Conservation (phyloP, 2,329 filamentous ascomycete genomes). For the Clonostachys rosea region DNA sequence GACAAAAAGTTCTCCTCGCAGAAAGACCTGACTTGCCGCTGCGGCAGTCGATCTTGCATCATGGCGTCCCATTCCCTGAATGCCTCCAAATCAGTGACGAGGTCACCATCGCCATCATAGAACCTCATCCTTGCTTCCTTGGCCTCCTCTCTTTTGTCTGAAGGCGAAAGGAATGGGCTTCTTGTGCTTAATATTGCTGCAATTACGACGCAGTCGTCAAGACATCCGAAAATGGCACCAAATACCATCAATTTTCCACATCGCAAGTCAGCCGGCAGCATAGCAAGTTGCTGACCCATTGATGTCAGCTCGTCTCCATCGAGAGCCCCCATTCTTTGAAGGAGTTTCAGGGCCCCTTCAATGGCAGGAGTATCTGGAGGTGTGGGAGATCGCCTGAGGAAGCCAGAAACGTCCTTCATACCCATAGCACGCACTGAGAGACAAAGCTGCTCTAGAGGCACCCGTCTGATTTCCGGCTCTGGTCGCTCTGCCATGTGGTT, state of each 20-base stretch:
- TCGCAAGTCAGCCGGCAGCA: slow-evolving; percentile 89
- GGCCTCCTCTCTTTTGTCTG: slow-evolving; percentile 77
- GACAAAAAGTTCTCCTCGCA: slow-evolving; percentile 85
- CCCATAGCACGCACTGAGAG: slow-evolving; percentile 95
- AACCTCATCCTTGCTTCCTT: slow-evolving; percentile 74
- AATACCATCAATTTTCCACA: slow-evolving; percentile 96
- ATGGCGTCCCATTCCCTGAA: slow-evolving; percentile 79
- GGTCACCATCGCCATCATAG: slow-evolving; percentile 73
- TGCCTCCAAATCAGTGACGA: slow-evolving; percentile 81
- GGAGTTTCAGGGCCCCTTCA: slow-evolving; percentile 73
- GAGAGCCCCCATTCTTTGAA: slow-evolving; percentile 83
- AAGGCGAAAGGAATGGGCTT: slow-evolving; percentile 81
- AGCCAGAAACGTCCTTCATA: slow-evolving; percentile 72
- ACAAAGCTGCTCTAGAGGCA: slow-evolving; percentile 91
- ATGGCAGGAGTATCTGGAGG: slow-evolving; percentile 84
- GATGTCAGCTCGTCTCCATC: slow-evolving; percentile 85
- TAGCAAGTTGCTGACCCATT: slow-evolving; percentile 85
- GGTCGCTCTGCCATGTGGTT: slow-evolving; percentile 78
- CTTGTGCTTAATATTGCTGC: slow-evolving; percentile 87
- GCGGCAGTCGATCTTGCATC: slow-evolving; percentile 50
- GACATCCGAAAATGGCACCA: slow-evolving; percentile 86
- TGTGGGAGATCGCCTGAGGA: slow-evolving; percentile 82
- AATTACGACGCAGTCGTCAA: slow-evolving; percentile 84
- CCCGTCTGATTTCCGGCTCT: slow-evolving; percentile 88
- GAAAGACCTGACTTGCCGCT: slow-evolving; percentile 66